These are phyloP conservation scores for Salix purpurea DNA, from an alignment of 345 rosid species.

Conservation along the genomic window DNA sequence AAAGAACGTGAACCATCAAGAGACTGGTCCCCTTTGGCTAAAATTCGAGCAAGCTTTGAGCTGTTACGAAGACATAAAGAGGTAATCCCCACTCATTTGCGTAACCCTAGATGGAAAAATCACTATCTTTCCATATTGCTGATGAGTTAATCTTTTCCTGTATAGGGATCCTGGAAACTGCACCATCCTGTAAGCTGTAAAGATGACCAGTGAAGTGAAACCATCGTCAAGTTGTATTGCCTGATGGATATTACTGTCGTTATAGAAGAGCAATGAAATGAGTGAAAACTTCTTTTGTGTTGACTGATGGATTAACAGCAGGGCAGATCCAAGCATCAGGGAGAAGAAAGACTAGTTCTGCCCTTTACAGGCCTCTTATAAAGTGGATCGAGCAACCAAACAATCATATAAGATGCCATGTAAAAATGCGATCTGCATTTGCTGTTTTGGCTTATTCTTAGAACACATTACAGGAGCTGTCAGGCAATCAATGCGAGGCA, in stretches of 20 bases:
- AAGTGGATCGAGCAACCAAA: not conserved
- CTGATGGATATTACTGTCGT: not conserved
- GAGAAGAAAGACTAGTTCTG: not conserved
- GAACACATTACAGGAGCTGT: no score
- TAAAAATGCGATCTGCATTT: no score
- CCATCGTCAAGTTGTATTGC: not conserved
- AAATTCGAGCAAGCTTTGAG: constrained; percentile 79
- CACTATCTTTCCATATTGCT: not conserved
- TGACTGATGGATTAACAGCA: not conserved
- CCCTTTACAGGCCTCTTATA: not conserved
- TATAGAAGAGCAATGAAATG: not conserved
- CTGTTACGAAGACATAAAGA: constrained; percentile 53
- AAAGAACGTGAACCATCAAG: constrained; percentile 51
- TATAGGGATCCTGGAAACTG: constrained; percentile 57
- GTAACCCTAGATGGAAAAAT: not conserved
- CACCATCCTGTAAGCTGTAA: constrained; percentile 42
- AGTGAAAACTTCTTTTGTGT: not conserved
- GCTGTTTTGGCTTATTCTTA: no score
- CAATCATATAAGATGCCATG: not conserved
- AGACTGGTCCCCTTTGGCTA: constrained; percentile 59
- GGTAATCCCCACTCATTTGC: constrained; percentile 26
- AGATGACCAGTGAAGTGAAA: not conserved
- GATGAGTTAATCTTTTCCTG: constrained; percentile 6
- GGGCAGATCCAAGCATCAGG: not conserved
- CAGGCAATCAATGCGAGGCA: not conserved